Base-by-base conservation (phyloP, 345 rosid genomes). In the Hibiscus syriacus region DNA sequence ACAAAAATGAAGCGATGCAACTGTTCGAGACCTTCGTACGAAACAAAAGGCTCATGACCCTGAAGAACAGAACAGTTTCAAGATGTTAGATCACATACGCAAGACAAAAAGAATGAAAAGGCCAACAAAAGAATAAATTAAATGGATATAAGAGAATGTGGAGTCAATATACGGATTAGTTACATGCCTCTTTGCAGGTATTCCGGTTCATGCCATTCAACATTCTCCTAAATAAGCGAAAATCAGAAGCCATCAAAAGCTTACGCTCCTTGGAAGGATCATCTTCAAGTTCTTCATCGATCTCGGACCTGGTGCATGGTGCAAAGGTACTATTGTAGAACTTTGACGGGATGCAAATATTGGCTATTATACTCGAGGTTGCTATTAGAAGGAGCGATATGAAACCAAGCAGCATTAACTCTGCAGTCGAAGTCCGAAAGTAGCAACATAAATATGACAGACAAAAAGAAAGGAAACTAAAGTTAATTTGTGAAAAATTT, bases 331-430 rank as follows among this genome's bases (percentile, higher is more conserved):
- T 78, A 36, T 78, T 82, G 72, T 94, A 94, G 80, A 84, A 91
- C 79, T 88, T 87, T 16, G 97, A 87, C 12, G 97, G 89, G 34
- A 94, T 83, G 76, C 99, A 94, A n/a, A 89, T 87, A 79, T 84
- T 85, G 72, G 99, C 83, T 78, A 94, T 94, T 30, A 79, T 66
- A 73, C 89, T 82, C 2, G 99, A 94, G 52, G 92, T 85, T 55
- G 99, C 97, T 49, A 95, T 87, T 25, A 94, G 80, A 71, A 94
- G 85, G 67, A 94, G 96, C 67, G 99, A 94, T 67, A 94, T 94
- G 81, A 94, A 94, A 23, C 97, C 97, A 64, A 91, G 99, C 75
- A 94, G 86, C 99, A 94, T 94, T 88, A 94, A 76, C 83, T 94
- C 97, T 94, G 85, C 55, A 70, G 30, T 70, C 5, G 45, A 46